Conservation (phyloP, 345 rosid species). For the Aquilaria yunnanensis region DNA sequence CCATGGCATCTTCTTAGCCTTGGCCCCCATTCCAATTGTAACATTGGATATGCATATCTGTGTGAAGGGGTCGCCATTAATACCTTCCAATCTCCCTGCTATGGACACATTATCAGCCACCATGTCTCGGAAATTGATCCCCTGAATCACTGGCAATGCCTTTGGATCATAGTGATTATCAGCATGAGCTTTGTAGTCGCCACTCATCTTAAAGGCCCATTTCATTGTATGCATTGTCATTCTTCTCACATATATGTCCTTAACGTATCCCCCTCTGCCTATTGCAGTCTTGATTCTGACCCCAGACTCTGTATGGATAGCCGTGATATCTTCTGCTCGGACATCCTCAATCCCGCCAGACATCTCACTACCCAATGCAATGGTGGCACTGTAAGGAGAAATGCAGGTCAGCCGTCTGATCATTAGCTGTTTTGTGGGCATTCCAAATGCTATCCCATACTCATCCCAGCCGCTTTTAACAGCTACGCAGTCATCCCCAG, state of each 20-base stretch:
- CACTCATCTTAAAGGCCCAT: conserved; percentile 76
- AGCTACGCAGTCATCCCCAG: conserved; percentile 94
- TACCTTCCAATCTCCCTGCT: conserved; percentile 66
- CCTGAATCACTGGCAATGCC: conserved; percentile 53
- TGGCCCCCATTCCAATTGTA: conserved; percentile 45
- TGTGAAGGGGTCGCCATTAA: conserved; percentile 49
- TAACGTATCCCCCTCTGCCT: conserved; percentile 69
- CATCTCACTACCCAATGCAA: conserved; percentile 80
- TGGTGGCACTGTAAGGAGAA: conserved; percentile 70
- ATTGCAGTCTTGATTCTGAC: conserved; percentile 70
- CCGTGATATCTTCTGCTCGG: conserved; percentile 69
- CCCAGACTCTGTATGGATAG: conserved; percentile 68
- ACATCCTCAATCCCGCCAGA: conserved; percentile 77
- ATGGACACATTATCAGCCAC: conserved; percentile 60
- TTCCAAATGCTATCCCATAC: conserved; percentile 59
- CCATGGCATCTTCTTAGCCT: conserved; percentile 65
- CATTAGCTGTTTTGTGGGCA: conserved; percentile 61
- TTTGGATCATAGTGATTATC: conserved; percentile 61
- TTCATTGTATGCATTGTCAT: conserved; percentile 76
- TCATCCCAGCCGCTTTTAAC: conserved; percentile 91
- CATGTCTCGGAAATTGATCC: conserved; percentile 60
- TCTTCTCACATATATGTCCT: conserved; percentile 44
- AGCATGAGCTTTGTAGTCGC: conserved; percentile 65
- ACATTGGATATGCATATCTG: conserved; percentile 69
- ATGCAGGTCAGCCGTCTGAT: conserved; percentile 65